A percentile compares a stretch with the other conserved stretches of the same genome.
Evolutionary conservation across 116 monocot genomes (phyloP).

Genomic region (Dioscorea cayenensis): DNA sequence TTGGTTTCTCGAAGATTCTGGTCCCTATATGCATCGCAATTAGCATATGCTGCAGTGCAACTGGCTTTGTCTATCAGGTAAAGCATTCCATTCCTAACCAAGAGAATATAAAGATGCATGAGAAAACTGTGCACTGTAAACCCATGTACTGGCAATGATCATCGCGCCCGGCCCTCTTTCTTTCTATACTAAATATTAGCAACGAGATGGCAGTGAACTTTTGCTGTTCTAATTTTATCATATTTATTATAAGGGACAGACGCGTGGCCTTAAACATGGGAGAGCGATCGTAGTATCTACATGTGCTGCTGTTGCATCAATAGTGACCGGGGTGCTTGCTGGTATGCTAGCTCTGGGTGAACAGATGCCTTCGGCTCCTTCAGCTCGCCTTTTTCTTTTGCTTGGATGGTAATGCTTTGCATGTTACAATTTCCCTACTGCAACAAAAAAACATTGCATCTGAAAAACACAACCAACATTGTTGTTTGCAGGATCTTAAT

Average conservation of each 20-base stretch:
- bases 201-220: background rate
- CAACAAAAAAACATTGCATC: background rate
- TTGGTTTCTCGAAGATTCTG: conserved; percentile 68
- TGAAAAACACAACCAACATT: background rate
- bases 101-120: too few species aligned
- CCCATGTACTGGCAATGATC: too few species aligned
- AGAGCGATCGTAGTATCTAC: conserved; percentile 97
- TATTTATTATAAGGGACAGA: conserved; percentile 26
- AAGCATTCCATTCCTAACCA: too few species aligned
- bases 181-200: too few species aligned
- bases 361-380: conserved; percentile 59
- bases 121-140: too few species aligned
- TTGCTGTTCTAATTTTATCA: background rate
- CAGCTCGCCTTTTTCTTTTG: conserved; percentile 50
- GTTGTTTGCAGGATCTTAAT: conserved; percentile 55
- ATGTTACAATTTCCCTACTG: background rate
- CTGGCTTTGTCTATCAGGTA: conserved; percentile 96
- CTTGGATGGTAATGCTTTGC: conserved; percentile 71
- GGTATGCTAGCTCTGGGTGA: conserved; percentile 92
- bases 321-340: conserved; percentile 82
- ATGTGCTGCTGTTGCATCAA: conserved; percentile 88
- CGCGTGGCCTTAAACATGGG: conserved; percentile 89
- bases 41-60: conserved; percentile 79
- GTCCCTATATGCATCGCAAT: conserved; percentile 67
- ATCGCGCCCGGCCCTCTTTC: too few species aligned